Percentiles rank a stretch among this genome's conserved stretches.
Evolutionary conservation across 78 protist genomes (phyloP).

Genomic region (Protostelium mycophagum): DNA sequence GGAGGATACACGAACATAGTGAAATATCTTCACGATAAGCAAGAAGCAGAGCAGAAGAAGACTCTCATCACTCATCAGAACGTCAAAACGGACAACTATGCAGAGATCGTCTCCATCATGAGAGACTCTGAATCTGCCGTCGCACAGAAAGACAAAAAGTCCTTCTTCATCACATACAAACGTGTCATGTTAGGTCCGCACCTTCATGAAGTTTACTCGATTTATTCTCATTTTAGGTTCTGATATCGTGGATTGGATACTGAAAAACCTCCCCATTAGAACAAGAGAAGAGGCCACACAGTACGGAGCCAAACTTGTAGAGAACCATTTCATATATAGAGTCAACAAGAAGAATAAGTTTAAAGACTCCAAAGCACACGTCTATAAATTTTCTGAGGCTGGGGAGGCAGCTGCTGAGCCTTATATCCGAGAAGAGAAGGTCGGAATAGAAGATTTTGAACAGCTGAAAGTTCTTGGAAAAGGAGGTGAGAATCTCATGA

Average conservation of each 20-base stretch:
- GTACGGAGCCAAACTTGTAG: neutral
- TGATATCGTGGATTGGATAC: neutral
- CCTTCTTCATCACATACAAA: neutral
- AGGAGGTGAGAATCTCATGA: conserved; percentile 35
- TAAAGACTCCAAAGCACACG: neutral
- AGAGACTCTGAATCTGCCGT: neutral
- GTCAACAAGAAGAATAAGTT: neutral
- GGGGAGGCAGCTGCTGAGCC: neutral
- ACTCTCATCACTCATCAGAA: neutral
- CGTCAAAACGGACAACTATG: neutral
- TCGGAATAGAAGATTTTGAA: conserved; percentile 80
- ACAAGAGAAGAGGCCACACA: neutral
- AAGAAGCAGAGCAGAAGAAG: neutral
- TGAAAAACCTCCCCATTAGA: neutral
- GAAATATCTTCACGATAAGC: neutral
- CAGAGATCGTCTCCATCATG: neutral
- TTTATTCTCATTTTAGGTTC: neutral
- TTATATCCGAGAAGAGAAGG: neutral
- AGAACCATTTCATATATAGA: neutral
- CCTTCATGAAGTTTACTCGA: neutral
- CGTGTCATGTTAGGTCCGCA: neutral
- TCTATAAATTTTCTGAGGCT: neutral
- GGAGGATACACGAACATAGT: neutral
- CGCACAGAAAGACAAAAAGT: neutral
- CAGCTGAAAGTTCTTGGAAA: conserved; percentile 76